These are phyloP conservation scores for Globisporangium canariense DNA, from an alignment of 352 stramenopile genomes.

Conservation along the genomic window DNA sequence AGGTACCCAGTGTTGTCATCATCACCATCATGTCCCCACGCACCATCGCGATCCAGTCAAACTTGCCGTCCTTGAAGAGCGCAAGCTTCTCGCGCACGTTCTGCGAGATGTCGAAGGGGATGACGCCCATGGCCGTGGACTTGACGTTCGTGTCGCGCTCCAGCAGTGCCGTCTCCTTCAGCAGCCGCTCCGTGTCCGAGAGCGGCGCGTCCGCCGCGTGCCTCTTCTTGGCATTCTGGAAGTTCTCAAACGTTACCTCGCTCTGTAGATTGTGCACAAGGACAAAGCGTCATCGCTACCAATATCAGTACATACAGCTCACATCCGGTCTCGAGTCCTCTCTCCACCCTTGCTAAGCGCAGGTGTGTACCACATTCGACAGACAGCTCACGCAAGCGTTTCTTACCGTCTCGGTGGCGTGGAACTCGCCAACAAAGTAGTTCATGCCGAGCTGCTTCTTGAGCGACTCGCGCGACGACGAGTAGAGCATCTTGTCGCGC, in stretches of 20 bases:
- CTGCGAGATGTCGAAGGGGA: constrained; percentile 83
- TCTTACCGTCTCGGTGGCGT: constrained; percentile 71
- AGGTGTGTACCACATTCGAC: background rate
- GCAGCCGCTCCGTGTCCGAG: constrained; percentile 78
- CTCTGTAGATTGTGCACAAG: constrained; percentile 23
- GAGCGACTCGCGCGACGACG: constrained; percentile 86
- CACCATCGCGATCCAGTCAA: constrained; percentile 89
- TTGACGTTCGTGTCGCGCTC: constrained; percentile 85
- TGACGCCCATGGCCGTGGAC: constrained; percentile 86
- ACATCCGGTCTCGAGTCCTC: background rate
- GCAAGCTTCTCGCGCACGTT: constrained; percentile 79
- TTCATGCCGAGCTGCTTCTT: constrained; percentile 89
- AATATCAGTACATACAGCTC: constrained; percentile 7
- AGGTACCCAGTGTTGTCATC: background rate
- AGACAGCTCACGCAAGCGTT: background rate
- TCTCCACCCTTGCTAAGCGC: background rate
- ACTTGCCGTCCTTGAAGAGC: constrained; percentile 74
- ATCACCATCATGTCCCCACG: background rate
- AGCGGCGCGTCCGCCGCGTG: constrained; percentile 75
- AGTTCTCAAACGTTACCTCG: constrained; percentile 79
- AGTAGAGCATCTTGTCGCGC: constrained; percentile 91
- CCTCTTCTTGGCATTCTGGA: constrained; percentile 65
- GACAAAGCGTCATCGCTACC: background rate
- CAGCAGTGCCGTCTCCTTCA: constrained; percentile 76
- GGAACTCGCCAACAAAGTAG: constrained; percentile 89